Base-by-base conservation (phyloP, 768 basidiomycete genomes). In the Xerocomus potaroensis region DNA sequence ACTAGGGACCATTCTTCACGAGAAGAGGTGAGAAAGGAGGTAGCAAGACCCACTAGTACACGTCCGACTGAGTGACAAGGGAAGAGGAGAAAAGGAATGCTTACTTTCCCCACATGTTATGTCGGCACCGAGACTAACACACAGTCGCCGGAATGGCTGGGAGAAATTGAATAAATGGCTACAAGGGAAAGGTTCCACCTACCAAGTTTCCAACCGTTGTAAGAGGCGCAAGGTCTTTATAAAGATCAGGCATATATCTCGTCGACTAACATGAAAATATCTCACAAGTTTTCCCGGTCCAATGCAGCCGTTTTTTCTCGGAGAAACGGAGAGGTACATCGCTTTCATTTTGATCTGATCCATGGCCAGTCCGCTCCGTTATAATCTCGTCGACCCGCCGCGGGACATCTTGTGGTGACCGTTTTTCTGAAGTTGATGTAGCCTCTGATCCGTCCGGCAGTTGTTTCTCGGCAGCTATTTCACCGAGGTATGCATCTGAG, bases 141-240 rank as follows among this genome's bases (percentile, higher is more conserved):
- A 96, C 7, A 98, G 69, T 10, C 94, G 79, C 15, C 96, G 82
- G 74, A 98, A 99, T 2, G 96, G 96, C 86, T 94, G 19, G 36
- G 29, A 35, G 31, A 18, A 21, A 40, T 33, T 43, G 16, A 38
- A 18, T 43, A n/a, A 8, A 19, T 16, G 9, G 16, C 12, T 9
- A 24, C 8, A 36, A 3, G 23, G 9, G 8, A 26, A 29, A 16
- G 21, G 23, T 11, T 42, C 23, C 24, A 50, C 43, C 35, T 61
- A 91, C 93, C 63, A 98, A 66, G 60, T 99, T 98, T 12, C 95
- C 95, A 31, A 94, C 92, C 0, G 95, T 98, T 1, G 95, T 97
- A 16, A 98, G 68, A 3, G 95, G 95, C 3, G 83, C 83, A 6
- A 85, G 72, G 62, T 85, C 77, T 79, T 38, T 19, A 43, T 8